phyloP scores from a whole-genome alignment of 345 rosid species.

The Rhizophora mangle region DNA sequence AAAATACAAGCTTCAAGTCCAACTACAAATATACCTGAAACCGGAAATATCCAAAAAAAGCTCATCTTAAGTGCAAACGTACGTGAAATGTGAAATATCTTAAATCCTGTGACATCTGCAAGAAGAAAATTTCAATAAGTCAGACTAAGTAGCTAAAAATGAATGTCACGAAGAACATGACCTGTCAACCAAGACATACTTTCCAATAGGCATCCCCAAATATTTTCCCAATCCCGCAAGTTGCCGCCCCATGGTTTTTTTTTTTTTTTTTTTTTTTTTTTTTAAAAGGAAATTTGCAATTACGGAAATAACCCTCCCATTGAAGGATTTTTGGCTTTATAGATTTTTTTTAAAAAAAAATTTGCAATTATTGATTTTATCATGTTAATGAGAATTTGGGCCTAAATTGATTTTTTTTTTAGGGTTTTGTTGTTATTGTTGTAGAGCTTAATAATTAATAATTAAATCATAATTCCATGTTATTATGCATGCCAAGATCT shows the following conservation, averaged over 20 bases:
- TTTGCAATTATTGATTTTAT: no score
- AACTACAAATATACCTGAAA: neutral
- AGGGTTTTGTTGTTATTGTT: no score
- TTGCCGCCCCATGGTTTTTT: conserved; percentile 1
- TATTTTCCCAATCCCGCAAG: conserved; percentile 28
- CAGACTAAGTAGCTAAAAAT: conserved; percentile 3
- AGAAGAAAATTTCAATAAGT: conserved; percentile 5
- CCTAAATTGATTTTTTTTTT: no score
- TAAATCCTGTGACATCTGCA: conserved; percentile 53
- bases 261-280: no score
- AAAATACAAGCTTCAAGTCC: neutral
- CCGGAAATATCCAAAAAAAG: neutral
- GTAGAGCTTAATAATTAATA: no score
- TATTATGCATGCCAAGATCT: no score
- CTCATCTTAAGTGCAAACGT: neutral
- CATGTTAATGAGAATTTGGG: no score
- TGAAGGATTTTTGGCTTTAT: no score
- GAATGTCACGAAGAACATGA: neutral
- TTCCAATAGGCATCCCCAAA: conserved; percentile 47
- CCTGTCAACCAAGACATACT: conserved; percentile 25
- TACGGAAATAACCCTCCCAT: no score
- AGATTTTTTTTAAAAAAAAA: no score
- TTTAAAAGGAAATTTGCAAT: no score
- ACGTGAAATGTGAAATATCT: conserved; percentile 55
- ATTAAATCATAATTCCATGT: no score